Percentiles rank a stretch among this genome's conserved stretches.
These are phyloP conservation scores for Terana coerulea DNA, from an alignment of 768 basidiomycete species.

Conservation along the genomic window DNA sequence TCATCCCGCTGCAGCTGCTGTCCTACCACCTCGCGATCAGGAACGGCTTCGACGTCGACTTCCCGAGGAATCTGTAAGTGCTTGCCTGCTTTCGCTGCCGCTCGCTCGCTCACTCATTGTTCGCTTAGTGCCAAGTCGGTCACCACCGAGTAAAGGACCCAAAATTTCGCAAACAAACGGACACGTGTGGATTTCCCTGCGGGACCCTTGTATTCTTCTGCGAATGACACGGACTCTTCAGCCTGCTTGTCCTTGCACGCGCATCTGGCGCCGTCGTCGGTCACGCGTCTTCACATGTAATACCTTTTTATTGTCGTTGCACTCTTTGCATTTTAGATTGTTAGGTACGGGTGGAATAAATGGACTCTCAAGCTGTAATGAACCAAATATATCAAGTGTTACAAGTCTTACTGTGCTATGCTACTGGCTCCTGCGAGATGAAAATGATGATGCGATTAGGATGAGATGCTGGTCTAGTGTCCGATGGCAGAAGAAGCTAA, in stretches of 20 bases:
- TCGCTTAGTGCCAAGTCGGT: slow-evolving; percentile 11
- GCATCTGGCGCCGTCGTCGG: neutral
- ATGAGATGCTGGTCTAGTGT: too few species aligned
- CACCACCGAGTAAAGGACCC: slow-evolving; percentile 15
- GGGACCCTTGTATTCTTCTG: too few species aligned
- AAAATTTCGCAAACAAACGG: neutral
- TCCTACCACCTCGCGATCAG: slow-evolving; percentile 95
- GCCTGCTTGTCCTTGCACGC: neutral
- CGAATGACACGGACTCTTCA: neutral
- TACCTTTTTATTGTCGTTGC: neutral
- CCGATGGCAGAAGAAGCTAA: too few species aligned
- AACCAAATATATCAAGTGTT: slow-evolving; percentile 1
- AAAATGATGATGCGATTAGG: too few species aligned
- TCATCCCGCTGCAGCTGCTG: slow-evolving; percentile 92
- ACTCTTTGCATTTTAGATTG: neutral
- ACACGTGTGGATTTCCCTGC: neutral
- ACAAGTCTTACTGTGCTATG: too few species aligned
- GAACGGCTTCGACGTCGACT: slow-evolving; percentile 97
- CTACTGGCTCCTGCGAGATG: too few species aligned
- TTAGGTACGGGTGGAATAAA: slow-evolving; percentile 1
- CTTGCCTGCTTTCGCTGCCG: too few species aligned
- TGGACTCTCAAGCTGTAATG: slow-evolving; percentile 3
- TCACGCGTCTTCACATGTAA: neutral
- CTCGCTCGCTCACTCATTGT: too few species aligned
- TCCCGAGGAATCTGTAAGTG: slow-evolving; percentile 91